Base-by-base conservation (phyloP, 352 stramenopile species). In the Phytophthora podocarpi region DNA sequence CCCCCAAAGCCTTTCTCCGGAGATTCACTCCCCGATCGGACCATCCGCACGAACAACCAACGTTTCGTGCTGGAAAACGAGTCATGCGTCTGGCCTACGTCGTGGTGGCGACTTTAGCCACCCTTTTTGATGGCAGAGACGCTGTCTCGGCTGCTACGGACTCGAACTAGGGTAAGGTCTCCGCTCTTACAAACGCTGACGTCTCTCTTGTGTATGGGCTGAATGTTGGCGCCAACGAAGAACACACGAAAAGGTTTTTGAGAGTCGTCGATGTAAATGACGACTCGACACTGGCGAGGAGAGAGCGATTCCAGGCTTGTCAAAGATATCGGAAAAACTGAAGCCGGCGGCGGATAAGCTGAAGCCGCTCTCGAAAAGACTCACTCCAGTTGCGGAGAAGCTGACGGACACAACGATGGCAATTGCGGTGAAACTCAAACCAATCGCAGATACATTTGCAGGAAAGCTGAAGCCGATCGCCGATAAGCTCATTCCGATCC, bases 391-490 rank as follows among this genome's bases (percentile, higher is more conserved):
- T 8, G 28, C 32, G 24, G 49, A 46, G 13, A 66, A 66, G 24
- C 37, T 53, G 24, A 53, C 48, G 20, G 57, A 60, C 40, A 60
- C 43, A 31, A 18, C 48, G 20, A 59, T 66, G 57, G 39, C 48
- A 1, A 21, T 42, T 7, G 57, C 57, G 3, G 57, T 60, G 37
- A 45, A 40, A 18, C 57, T 66, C 7, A 66, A 66, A 36, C 57
- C 48, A 2, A 48, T 60, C 23, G 39, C 32, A 1, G 57, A 66
- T 31, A 42, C 32, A 20, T 66, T 66, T 20, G 32, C 31, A 3
- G 57, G 57, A n/a, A 66, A 66, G 32, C 47, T 66, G 5, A 66
- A 66, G 39, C 57, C 57, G 4, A 60, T 65, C 31, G 48, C 48
- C 5, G 48, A 47, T 13, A 66, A 59, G 24, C 48, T 66, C 12